phyloP scores from a whole-genome alignment of 1,284 basidiomycete species.

The Ustilago crameri region DNA sequence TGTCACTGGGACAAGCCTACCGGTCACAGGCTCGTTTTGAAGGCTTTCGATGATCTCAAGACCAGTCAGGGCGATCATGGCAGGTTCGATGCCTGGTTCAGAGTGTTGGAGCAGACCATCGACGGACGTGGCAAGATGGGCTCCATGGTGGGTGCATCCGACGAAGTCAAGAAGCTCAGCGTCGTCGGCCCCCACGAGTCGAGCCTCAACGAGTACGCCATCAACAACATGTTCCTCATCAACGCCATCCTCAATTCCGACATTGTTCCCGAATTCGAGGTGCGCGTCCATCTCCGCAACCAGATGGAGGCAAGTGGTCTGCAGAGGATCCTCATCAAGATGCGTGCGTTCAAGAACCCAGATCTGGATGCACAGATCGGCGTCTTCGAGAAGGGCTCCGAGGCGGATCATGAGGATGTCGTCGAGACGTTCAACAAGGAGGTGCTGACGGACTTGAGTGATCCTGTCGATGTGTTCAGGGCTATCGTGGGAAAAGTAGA shows the following conservation, averaged over 20 bases:
- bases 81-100: constrained; percentile 90
- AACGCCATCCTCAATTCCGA: constrained; percentile 61
- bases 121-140: constrained; percentile 93
- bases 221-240: constrained; percentile 61
- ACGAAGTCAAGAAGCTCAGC: constrained; percentile 77
- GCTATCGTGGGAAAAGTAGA: constrained; percentile 80
- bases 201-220: constrained; percentile 74
- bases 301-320: constrained; percentile 91
- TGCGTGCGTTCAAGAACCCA: constrained; percentile 76
- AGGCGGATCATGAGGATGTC: constrained; percentile 82
- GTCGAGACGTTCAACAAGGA: constrained; percentile 81
- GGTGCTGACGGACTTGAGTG: constrained; percentile 80
- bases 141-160: constrained; percentile 90
- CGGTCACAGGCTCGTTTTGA: constrained; percentile 71
- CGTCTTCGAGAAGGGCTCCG: constrained; percentile 76
- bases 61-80: constrained; percentile 55
- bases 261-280: constrained; percentile 72
- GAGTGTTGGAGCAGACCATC: constrained; percentile 80
- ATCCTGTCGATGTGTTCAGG: constrained; percentile 87
- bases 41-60: constrained; percentile 69
- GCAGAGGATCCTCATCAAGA: constrained; percentile 78
- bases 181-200: constrained; percentile 78
- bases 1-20: constrained; percentile 71
- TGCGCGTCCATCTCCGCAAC: constrained; percentile 83
- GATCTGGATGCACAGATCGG: constrained; percentile 78